These are phyloP conservation scores for Citrullus amarus DNA, from an alignment of 306 rosid genomes.

Conservation along the genomic window DNA sequence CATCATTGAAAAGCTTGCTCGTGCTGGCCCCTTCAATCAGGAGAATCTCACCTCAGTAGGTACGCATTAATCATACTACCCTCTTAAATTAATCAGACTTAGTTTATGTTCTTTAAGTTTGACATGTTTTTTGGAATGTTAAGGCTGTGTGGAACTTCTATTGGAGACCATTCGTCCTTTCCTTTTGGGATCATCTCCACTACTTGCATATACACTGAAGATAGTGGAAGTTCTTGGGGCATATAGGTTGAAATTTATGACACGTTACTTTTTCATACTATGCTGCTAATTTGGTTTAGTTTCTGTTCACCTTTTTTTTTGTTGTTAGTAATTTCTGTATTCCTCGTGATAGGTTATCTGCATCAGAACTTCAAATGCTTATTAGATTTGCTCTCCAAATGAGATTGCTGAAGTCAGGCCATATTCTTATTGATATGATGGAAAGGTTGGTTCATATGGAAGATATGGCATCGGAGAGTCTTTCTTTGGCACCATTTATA, in stretches of 20 bases:
- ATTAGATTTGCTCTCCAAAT: slow-evolving; percentile 67
- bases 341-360: slow-evolving; percentile 63
- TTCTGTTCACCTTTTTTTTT: not conserved
- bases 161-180: slow-evolving; percentile 87
- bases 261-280: slow-evolving; percentile 5
- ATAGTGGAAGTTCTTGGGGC: slow-evolving; percentile 92
- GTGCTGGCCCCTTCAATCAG: slow-evolving; percentile 77
- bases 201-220: slow-evolving; percentile 71
- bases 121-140: slow-evolving; percentile 8
- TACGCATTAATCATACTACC: slow-evolving; percentile 26
- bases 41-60: slow-evolving; percentile 89
- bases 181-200: slow-evolving; percentile 72
- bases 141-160: slow-evolving; percentile 90
- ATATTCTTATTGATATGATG: slow-evolving; percentile 77
- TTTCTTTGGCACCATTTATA: slow-evolving; percentile 83
- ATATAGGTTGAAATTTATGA: slow-evolving; percentile 52
- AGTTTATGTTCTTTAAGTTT: slow-evolving; percentile 5
- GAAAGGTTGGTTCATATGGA: slow-evolving; percentile 69
- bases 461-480: slow-evolving; percentile 65
- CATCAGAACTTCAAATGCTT: slow-evolving; percentile 70
- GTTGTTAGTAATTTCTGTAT: slow-evolving; percentile 11
- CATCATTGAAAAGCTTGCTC: slow-evolving; percentile 68
- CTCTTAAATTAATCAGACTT: not conserved
- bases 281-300: slow-evolving; percentile 9
- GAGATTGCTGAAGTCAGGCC: slow-evolving; percentile 76